Conservation (phyloP, 768 basidiomycete species). For the Sistotremastrum suecicum region DNA sequence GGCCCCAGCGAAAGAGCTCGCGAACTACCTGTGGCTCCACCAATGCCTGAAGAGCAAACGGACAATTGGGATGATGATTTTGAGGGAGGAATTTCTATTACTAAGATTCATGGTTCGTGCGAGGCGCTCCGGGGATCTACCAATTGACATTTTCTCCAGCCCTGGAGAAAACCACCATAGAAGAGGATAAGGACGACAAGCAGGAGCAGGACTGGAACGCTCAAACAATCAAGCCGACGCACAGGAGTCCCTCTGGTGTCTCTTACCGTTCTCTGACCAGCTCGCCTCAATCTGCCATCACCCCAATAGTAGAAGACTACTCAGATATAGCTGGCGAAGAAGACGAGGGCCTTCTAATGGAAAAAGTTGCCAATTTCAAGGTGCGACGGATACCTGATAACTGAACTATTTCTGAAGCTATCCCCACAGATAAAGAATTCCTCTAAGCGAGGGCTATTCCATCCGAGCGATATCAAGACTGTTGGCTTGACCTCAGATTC, state of each 20-base stretch:
- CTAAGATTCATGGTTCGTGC: conserved; percentile 56
- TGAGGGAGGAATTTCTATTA: conserved; percentile 80
- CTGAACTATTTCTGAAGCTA: neutral
- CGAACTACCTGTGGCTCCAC: conserved; percentile 42
- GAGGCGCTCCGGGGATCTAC: neutral
- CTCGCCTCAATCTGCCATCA: conserved; percentile 46
- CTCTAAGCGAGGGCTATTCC: conserved; percentile 61
- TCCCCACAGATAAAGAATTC: conserved; percentile 49
- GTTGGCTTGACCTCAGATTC: conserved; percentile 37
- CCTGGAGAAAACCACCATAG: conserved; percentile 44
- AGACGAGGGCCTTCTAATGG: conserved; percentile 52
- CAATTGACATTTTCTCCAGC: conserved; percentile 20
- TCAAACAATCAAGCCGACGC: conserved; percentile 60
- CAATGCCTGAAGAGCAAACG: conserved; percentile 70
- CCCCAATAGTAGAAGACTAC: conserved; percentile 77
- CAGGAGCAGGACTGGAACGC: conserved; percentile 49
- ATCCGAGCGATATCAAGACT: conserved; percentile 81
- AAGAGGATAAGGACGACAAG: conserved; percentile 36
- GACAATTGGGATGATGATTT: conserved; percentile 98
- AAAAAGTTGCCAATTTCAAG: conserved; percentile 78
- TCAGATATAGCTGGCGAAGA: conserved; percentile 78
- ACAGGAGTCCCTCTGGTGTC: conserved; percentile 46
- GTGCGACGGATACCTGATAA: conserved; percentile 19
- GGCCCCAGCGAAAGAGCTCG: too few species aligned
- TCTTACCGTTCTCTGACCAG: conserved; percentile 38